Base-by-base conservation (phyloP, 1,284 basidiomycete species). In the Ustilago lituana region DNA sequence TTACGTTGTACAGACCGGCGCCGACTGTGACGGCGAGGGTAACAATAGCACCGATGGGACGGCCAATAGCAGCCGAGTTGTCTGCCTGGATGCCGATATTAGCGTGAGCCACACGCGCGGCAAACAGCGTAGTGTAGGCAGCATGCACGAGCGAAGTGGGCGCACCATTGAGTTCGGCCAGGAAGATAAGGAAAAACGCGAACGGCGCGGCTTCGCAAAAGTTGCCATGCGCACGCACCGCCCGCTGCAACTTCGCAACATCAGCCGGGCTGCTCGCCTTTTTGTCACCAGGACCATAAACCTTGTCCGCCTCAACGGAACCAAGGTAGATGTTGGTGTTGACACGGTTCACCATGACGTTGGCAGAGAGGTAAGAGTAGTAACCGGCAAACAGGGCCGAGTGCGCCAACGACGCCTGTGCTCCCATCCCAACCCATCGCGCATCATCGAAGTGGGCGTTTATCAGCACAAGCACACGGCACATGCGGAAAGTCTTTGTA, bases 121-220 rank as follows among this genome's bases (percentile, higher is more conserved):
- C 53, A 33, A 82, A 79, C 32, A 82, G 71, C 23, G 78, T 69
- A 12, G 74, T 57, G 76, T 77, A 82, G 32, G 73, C 78, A 32
- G 69, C 74, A 57, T 82, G 80, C 40, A 80, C 79, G 48, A 78
- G 74, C 39, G 66, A 67, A 33, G 80, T 82, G 32, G 80, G 80
- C 23, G 80, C 80, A 54, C 80, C 80, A 71, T 82, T 82, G 44
- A 82, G 75, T 67, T 82, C 80, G 35, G 80, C 78, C 45, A 82
- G 73, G 77, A 82, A 82, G 73, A 82, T 72, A 39, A 81, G 69
- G 61, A 73, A 65, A 63, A 81, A 80, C 23, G 73, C 60, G 33
- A 81, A 77, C 44, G 79, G 80, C 9, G 69, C 66, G 22, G 64
- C 62, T 60, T 81, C 77, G 55, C 58, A 11, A 32, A 81, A 81